Conservation (phyloP, 495 filamentous ascomycete genomes). For the Penicillium coffeae region DNA sequence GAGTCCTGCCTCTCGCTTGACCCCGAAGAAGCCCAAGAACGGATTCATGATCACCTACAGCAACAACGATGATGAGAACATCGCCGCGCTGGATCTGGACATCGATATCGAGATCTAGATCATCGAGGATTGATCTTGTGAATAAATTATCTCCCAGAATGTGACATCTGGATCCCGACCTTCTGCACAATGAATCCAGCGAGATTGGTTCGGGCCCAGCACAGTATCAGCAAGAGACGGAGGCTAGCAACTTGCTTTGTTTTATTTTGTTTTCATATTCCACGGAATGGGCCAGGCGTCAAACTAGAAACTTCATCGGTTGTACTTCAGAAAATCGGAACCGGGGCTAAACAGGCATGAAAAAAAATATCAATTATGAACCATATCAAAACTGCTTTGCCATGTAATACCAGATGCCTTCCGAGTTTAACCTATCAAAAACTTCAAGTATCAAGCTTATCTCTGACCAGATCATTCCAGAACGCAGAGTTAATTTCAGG, state of each 20-base stretch:
- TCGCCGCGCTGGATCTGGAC: slow-evolving; percentile 74
- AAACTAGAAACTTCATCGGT: too few relatives aligned
- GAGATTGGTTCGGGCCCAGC: background rate
- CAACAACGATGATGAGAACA: slow-evolving; percentile 80
- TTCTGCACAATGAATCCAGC: slow-evolving; percentile 7
- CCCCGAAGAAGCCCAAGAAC: slow-evolving; percentile 53
- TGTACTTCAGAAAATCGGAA: too few relatives aligned
- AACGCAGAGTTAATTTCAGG: background rate
- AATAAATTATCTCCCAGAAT: background rate
- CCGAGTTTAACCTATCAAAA: too few relatives aligned
- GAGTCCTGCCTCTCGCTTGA: slow-evolving; percentile 28
- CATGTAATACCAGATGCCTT: too few relatives aligned
- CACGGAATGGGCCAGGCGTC: background rate
- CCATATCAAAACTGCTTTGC: too few relatives aligned
- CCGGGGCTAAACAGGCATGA: too few relatives aligned
- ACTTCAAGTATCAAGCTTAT: too few relatives aligned
- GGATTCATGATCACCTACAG: slow-evolving; percentile 65
- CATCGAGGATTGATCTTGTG: background rate
- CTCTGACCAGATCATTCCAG: background rate
- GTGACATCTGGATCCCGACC: background rate
- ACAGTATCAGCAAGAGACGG: background rate
- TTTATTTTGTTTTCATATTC: background rate
- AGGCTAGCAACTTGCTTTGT: background rate
- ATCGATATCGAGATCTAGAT: slow-evolving; percentile 71
- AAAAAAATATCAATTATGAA: too few relatives aligned